Evolutionary conservation across 208 protist genomes (phyloP).

Genomic region (Crithidia expoeki): DNA sequence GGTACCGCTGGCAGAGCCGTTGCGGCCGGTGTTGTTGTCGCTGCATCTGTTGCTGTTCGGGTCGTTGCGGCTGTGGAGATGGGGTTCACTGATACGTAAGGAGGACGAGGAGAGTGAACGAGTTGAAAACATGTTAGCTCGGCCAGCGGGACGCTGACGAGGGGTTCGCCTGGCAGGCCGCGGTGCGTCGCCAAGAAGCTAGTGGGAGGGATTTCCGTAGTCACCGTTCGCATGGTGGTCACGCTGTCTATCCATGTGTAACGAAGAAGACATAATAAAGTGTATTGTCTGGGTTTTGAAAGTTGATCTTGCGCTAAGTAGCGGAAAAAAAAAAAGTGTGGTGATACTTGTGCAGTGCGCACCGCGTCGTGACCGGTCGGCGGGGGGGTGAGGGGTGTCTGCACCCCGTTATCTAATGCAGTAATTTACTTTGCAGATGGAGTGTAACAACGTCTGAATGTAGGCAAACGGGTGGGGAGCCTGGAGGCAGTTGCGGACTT

Average conservation of each 20-base stretch:
- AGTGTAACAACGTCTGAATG: too few relatives aligned
- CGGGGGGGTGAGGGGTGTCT: too few relatives aligned
- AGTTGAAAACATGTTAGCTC: neutral
- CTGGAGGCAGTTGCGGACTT: too few relatives aligned
- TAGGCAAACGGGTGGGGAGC: too few relatives aligned
- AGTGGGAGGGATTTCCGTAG: neutral
- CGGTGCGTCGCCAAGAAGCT: neutral
- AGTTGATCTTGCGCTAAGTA: too few relatives aligned
- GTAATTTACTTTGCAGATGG: too few relatives aligned
- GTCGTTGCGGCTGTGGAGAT: neutral
- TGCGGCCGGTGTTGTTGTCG: neutral
- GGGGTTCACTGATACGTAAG: neutral
- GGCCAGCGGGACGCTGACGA: neutral
- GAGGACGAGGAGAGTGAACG: neutral
- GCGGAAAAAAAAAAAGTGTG: too few relatives aligned
- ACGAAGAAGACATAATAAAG: neutral
- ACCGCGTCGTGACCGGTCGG: too few relatives aligned
- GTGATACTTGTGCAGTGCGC: too few relatives aligned
- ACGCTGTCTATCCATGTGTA: neutral
- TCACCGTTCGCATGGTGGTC: neutral
- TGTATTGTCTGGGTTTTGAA: too few relatives aligned
- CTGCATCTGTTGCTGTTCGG: neutral
- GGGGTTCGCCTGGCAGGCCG: constrained; percentile 5
- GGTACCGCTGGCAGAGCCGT: neutral
- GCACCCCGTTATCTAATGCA: too few relatives aligned